Conservation (phyloP, 108 stramenopile genomes). For the Cyclotella cryptica region DNA sequence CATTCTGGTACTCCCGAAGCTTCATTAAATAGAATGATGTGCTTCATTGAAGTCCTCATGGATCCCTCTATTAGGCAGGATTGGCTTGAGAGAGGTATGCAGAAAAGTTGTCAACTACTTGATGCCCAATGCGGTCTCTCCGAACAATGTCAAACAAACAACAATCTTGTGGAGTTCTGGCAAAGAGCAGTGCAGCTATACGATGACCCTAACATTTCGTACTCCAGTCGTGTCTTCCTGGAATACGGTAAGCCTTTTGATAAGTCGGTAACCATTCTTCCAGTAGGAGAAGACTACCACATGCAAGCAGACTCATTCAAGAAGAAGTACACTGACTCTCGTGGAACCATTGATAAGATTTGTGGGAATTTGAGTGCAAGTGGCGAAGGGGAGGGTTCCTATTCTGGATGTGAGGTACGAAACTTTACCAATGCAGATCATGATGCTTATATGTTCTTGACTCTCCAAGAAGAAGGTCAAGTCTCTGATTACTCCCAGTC, state of each 20-base stretch:
- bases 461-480: conserved; percentile 1
- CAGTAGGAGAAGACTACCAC: conserved; percentile 7
- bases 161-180: neutral
- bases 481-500: neutral
- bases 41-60: neutral
- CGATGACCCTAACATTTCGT: neutral
- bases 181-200: neutral
- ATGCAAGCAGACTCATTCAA: conserved; percentile 2
- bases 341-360: conserved; percentile 14
- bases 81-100: conserved; percentile 8
- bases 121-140: conserved; percentile 1
- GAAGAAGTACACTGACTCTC: conserved; percentile 5
- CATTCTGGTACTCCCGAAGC: neutral
- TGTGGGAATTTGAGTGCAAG: neutral
- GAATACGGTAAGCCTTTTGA: conserved; percentile 5
- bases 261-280: neutral
- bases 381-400: conserved; percentile 3
- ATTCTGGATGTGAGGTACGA: neutral
- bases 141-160: neutral
- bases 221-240: neutral
- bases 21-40: neutral
- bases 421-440: too few relatives aligned
- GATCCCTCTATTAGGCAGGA: neutral
- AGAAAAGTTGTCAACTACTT: neutral
- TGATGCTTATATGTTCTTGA: conserved; percentile 5